phyloP scores from a whole-genome alignment of 2,329 filamentous ascomycete genomes.

The Cladophialophora bantiana region DNA sequence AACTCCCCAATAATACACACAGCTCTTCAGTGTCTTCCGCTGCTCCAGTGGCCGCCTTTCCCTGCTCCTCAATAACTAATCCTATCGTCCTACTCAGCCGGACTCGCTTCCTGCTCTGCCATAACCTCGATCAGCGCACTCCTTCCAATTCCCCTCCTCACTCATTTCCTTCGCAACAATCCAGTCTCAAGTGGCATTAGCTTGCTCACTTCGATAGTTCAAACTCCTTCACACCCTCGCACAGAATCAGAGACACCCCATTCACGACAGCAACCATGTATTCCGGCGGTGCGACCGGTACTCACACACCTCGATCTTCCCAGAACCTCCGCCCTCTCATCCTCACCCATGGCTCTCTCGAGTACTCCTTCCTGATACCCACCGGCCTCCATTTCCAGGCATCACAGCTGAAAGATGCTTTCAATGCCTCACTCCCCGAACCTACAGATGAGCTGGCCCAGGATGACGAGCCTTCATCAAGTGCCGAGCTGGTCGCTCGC shows the following conservation, averaged over 20 bases:
- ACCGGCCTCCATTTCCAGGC: slow-evolving; percentile 96
- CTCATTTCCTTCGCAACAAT: slow-evolving; percentile 21
- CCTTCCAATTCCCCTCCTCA: slow-evolving; percentile 16
- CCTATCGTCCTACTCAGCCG: slow-evolving; percentile 10
- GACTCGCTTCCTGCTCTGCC: neutral
- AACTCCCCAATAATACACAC: slow-evolving; percentile 10
- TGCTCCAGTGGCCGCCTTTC: slow-evolving; percentile 22
- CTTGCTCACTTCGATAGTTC: slow-evolving; percentile 39
- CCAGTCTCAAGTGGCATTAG: slow-evolving; percentile 40
- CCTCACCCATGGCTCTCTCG: slow-evolving; percentile 90
- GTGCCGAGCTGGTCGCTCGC: slow-evolving; percentile 87
- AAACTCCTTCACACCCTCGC: slow-evolving; percentile 1
- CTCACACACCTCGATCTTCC: slow-evolving; percentile 93
- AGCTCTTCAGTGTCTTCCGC: slow-evolving; percentile 16
- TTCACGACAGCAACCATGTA: slow-evolving; percentile 37
- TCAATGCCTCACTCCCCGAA: slow-evolving; percentile 81
- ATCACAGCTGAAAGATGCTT: slow-evolving; percentile 89
- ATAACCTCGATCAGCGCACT: slow-evolving; percentile 5
- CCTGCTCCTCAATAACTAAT: slow-evolving; percentile 29
- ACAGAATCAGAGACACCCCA: slow-evolving; percentile 8
- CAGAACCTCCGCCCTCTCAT: slow-evolving; percentile 90
- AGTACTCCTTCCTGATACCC: slow-evolving; percentile 93
- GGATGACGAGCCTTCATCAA: slow-evolving; percentile 98
- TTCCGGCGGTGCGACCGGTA: slow-evolving; percentile 73
- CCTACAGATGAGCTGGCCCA: slow-evolving; percentile 97